Percentiles rank a stretch among this genome's conserved stretches.
Evolutionary conservation across 306 rosid genomes (phyloP).

Genomic region (Hippophae gyantsensis): DNA sequence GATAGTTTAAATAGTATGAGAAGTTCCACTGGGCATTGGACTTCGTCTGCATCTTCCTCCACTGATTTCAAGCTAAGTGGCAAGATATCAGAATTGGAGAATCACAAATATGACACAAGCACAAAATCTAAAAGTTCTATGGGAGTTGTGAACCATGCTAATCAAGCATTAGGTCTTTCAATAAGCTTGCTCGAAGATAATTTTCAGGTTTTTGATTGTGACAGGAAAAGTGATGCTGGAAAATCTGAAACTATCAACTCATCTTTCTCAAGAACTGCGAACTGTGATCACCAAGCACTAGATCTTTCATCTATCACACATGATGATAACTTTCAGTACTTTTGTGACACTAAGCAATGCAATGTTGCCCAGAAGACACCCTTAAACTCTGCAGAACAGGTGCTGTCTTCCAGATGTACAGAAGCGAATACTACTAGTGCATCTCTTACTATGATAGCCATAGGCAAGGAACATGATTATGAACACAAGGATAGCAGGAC

Average conservation of each 20-base stretch:
- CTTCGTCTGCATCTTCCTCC: slow-evolving; percentile 66
- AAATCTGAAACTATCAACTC: too few species aligned
- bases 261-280: too few species aligned
- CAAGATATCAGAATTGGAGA: slow-evolving; percentile 39
- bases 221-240: slow-evolving; percentile 21
- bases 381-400: too few species aligned
- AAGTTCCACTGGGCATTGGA: slow-evolving; percentile 59
- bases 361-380: too few species aligned
- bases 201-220: slow-evolving; percentile 26
- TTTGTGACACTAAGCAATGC: too few species aligned
- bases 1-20: slow-evolving; percentile 54
- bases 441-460: too few species aligned
- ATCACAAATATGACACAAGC: slow-evolving; percentile 32
- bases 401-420: too few species aligned
- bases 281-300: too few species aligned
- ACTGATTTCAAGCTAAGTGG: slow-evolving; percentile 53
- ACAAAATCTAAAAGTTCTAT: slow-evolving; percentile 31
- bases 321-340: too few species aligned
- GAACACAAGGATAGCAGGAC: slow-evolving; percentile 9
- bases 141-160: slow-evolving; percentile 33
- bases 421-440: too few species aligned
- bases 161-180: slow-evolving; percentile 26
- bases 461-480: too few species aligned
- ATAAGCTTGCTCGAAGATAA: slow-evolving; percentile 26
- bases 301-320: too few species aligned